These are phyloP conservation scores for Prosopis cineraria DNA, from an alignment of 306 rosid species.

Conservation along the genomic window DNA sequence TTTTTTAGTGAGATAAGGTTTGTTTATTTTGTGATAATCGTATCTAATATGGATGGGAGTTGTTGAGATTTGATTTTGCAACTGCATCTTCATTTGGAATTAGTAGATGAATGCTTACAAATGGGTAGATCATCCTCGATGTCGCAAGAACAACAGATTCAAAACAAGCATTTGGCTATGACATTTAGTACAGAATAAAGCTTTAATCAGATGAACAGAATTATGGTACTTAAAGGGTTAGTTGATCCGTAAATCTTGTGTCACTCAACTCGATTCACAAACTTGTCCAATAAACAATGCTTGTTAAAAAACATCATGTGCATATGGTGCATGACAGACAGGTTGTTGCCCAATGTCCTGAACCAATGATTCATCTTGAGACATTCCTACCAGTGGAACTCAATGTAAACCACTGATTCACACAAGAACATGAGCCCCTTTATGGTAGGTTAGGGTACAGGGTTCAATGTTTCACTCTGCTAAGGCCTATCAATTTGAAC, in stretches of 20 bases:
- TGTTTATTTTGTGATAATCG: not conserved
- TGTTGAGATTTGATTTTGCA: not conserved
- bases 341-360: not conserved
- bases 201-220: not conserved
- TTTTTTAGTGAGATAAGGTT: no score
- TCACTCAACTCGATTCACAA: not conserved
- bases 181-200: not conserved
- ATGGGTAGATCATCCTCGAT: not conserved
- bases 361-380: conserved; percentile 14
- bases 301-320: no score
- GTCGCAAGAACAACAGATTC: not conserved
- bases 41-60: not conserved
- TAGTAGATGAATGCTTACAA: not conserved
- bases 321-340: not conserved
- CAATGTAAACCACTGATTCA: not conserved
- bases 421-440: not conserved
- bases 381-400: conserved; percentile 4
- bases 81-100: not conserved
- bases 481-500: no score
- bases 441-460: not conserved
- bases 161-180: not conserved
- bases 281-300: no score
- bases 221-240: not conserved
- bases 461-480: not conserved
- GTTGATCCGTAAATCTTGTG: not conserved